Evolutionary conservation across 1,284 basidiomycete species (phyloP).

Genomic region (Porphyrellus sp.): DNA sequence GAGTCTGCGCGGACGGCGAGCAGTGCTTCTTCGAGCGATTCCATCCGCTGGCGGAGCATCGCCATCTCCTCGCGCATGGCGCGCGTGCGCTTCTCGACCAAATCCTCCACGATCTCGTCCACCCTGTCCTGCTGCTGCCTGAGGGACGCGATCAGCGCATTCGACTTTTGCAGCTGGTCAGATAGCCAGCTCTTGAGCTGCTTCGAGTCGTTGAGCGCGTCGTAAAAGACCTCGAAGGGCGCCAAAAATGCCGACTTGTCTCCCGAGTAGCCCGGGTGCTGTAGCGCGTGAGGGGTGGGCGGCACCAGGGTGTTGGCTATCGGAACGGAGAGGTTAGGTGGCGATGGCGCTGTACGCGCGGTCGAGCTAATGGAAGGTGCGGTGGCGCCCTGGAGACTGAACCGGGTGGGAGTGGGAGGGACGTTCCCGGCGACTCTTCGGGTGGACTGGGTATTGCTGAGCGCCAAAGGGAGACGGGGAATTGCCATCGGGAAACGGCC

Average conservation of each 20-base stretch:
- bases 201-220: conserved; percentile 70
- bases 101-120: conserved; percentile 51
- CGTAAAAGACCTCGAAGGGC: conserved; percentile 76
- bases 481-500: conserved; percentile 56
- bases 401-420: conserved; percentile 68
- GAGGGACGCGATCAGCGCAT: conserved; percentile 48
- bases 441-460: conserved; percentile 42
- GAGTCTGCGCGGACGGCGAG: conserved; percentile 37
- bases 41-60: conserved; percentile 51
- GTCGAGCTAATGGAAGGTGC: conserved; percentile 24
- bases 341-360: conserved; percentile 39
- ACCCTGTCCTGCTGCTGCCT: conserved; percentile 56
- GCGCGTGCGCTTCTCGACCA: conserved; percentile 56
- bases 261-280: conserved; percentile 54
- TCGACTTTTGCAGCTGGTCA: conserved; percentile 65
- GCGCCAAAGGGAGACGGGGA: conserved; percentile 58
- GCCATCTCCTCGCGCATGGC: conserved; percentile 56
- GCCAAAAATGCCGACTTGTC: conserved; percentile 71
- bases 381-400: conserved; percentile 45
- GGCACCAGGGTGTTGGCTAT: conserved; percentile 62
- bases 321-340: conserved; percentile 53
- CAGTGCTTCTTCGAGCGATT: conserved; percentile 55
- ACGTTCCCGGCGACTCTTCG: conserved; percentile 55
- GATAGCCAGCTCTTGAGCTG: conserved; percentile 69
- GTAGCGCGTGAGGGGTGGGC: conserved; percentile 60